Conservation (phyloP, 1,284 basidiomycete species). For the Vanrija sp. region DNA sequence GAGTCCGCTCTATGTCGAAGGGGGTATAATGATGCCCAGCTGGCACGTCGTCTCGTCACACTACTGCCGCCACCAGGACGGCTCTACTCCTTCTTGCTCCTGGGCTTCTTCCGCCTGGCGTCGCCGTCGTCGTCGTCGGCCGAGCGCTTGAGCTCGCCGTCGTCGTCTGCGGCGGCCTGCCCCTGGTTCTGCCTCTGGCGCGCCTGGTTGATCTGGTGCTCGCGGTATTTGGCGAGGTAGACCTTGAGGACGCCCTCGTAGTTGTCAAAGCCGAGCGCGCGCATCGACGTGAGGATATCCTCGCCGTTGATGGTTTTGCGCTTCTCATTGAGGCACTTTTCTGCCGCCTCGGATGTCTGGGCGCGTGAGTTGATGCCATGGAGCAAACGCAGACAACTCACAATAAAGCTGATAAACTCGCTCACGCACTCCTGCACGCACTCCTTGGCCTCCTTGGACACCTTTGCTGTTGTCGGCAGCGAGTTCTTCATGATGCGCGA, state of each 20-base stretch:
- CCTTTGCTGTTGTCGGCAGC: constrained; percentile 87
- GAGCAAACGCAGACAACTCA: constrained; percentile 22
- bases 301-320: constrained; percentile 88
- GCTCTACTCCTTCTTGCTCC: not conserved
- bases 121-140: constrained; percentile 16
- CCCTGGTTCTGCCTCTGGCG: constrained; percentile 16
- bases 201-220: constrained; percentile 30
- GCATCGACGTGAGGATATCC: constrained; percentile 88
- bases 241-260: constrained; percentile 82
- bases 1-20: too few relatives aligned
- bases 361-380: not conserved
- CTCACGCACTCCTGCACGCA: constrained; percentile 94
- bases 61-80: not conserved
- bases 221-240: constrained; percentile 69
- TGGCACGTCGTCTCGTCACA: not conserved
- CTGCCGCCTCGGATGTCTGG: constrained; percentile 59
- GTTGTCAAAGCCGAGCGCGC: constrained; percentile 85
- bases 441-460: constrained; percentile 94
- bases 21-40: too few relatives aligned
- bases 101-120: constrained; percentile 16
- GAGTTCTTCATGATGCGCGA: constrained; percentile 89
- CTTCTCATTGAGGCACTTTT: constrained; percentile 95
- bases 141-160: constrained; percentile 20
- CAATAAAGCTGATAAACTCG: constrained; percentile 91
- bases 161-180: constrained; percentile 8